Percentiles rank a stretch among this genome's conserved stretches.
Evolutionary conservation across 768 basidiomycete species (phyloP).

Genomic region (Imleria badia): DNA sequence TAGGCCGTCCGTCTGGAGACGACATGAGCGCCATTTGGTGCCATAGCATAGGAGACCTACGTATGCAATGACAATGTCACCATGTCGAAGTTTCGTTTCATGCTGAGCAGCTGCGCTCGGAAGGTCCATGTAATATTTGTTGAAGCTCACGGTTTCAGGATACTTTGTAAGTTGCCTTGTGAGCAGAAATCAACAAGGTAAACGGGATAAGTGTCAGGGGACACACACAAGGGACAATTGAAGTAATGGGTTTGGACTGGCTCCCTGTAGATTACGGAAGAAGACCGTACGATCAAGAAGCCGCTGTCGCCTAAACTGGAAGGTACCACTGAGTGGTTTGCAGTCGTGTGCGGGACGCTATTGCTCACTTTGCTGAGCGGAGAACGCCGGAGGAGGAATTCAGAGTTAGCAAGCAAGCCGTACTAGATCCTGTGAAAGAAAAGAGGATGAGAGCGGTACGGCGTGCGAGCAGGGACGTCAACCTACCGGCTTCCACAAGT

Average conservation of each 20-base stretch:
- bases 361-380: conserved; percentile 72
- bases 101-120: conserved; percentile 44
- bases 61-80: conserved; percentile 52
- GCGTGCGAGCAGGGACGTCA: conserved; percentile 21
- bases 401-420: conserved; percentile 72
- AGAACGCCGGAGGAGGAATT: conserved; percentile 74
- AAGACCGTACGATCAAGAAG: conserved; percentile 68
- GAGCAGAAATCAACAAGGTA: background rate
- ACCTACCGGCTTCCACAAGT: conserved; percentile 49
- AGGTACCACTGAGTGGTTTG: conserved; percentile 4
- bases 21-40: conserved; percentile 2
- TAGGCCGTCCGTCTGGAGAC: conserved; percentile 50
- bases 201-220: background rate
- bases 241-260: conserved; percentile 35
- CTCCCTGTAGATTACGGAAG: conserved; percentile 54
- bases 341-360: background rate
- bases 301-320: conserved; percentile 78
- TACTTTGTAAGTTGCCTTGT: conserved; percentile 35
- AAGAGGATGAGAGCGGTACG: background rate
- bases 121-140: conserved; percentile 31
- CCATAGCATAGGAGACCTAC: conserved; percentile 30
- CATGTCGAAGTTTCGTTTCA: conserved; percentile 50
- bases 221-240: conserved; percentile 34
- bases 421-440: conserved; percentile 67
- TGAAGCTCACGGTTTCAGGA: conserved; percentile 27